These are phyloP conservation scores for Colletotrichum paranaense DNA, from an alignment of 2,329 filamentous ascomycete genomes.

Conservation along the genomic window DNA sequence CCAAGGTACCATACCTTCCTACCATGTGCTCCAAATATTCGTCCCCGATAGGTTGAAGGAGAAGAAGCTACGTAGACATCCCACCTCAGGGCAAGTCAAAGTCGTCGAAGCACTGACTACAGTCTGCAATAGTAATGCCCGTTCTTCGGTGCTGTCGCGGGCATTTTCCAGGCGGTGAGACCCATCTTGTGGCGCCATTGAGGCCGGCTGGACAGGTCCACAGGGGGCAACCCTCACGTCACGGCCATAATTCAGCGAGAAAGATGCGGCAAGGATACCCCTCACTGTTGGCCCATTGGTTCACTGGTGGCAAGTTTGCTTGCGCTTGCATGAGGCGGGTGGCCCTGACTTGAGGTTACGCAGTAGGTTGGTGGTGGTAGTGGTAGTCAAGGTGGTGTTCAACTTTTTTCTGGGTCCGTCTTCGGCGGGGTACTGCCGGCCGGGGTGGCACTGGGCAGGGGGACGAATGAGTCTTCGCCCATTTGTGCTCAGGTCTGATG, in stretches of 20 bases:
- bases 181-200: constrained; percentile 22
- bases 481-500: constrained; percentile 6
- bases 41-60: constrained; percentile 11
- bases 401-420: constrained; percentile 17
- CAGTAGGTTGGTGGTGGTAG: too few relatives aligned
- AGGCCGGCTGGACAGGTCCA: constrained; percentile 18
- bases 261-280: constrained; percentile 30
- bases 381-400: background rate
- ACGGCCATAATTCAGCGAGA: constrained; percentile 8
- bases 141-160: constrained; percentile 9
- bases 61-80: background rate
- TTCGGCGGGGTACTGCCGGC: constrained; percentile 31
- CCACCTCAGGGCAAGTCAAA: background rate
- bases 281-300: background rate
- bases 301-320: constrained; percentile 17
- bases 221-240: constrained; percentile 9
- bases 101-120: constrained; percentile 6
- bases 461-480: constrained; percentile 33
- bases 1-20: background rate
- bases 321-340: too few relatives aligned
- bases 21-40: constrained; percentile 6
- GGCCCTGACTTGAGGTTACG: too few relatives aligned
- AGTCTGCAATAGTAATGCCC: constrained; percentile 8
- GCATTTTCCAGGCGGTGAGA: constrained; percentile 24
- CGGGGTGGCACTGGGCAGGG: constrained; percentile 15